Percentiles rank a stretch among this genome's conserved stretches.
phyloP scores from a whole-genome alignment of 225 moss, liverwort and hornwort species.

The Rhytidiadelphus loreus region DNA sequence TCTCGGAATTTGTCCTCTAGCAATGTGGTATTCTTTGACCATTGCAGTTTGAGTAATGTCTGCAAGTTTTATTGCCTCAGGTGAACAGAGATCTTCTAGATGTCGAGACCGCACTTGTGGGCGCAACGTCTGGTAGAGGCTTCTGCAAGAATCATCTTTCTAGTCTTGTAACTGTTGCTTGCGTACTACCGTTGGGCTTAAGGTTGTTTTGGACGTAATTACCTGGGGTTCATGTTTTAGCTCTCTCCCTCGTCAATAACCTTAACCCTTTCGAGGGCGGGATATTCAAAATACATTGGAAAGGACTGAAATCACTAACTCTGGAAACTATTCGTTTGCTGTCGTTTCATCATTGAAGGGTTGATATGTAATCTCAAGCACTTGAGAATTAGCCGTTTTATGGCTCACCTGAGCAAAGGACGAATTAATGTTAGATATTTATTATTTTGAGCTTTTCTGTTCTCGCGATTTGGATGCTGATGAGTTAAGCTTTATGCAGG shows the following conservation, averaged over 20 bases:
- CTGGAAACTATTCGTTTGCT: not conserved
- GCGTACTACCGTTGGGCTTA: not conserved
- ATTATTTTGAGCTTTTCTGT: not conserved
- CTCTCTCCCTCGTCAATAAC: not conserved
- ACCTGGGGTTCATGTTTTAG: not conserved
- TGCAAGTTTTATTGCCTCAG: conserved; percentile 14
- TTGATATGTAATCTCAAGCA: not conserved
- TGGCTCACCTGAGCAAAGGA: not conserved
- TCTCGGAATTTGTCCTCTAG: not conserved
- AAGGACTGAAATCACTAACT: not conserved
- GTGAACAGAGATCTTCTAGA: conserved; percentile 81
- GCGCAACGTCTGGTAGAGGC: conserved; percentile 69
- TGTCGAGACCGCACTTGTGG: conserved; percentile 80
- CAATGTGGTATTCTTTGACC: not conserved
- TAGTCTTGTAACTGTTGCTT: not conserved
- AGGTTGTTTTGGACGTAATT: not conserved
- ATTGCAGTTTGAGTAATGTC: not conserved
- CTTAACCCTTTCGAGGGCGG: not conserved
- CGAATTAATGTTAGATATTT: not conserved
- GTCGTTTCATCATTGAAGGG: not conserved
- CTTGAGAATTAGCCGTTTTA: not conserved
- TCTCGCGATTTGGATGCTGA: not conserved
- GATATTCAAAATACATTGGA: not conserved
- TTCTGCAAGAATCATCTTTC: not conserved
- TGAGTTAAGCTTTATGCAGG: conserved; percentile 21